Base-by-base conservation (phyloP, 2,329 filamentous ascomycete species). In the Celoporthe dispersa region DNA sequence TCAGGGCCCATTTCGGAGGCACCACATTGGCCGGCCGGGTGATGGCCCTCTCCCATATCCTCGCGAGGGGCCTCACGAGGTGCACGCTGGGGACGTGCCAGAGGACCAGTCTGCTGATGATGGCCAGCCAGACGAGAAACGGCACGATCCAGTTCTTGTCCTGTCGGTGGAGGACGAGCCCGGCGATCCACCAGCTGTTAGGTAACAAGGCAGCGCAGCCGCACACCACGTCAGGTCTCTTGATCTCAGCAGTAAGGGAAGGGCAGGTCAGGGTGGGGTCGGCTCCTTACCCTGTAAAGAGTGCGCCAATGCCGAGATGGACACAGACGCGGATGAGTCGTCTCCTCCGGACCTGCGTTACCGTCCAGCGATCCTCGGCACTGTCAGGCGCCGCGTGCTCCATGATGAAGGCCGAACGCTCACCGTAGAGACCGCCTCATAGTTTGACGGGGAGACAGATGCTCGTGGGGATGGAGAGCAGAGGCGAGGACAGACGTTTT, bases 141-240 rank as follows among this genome's bases (percentile, higher is more conserved):
- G 94, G 94, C 64, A 94, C 88, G 69, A 97, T 81, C 94, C 94
- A 97, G 76, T 93, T 93, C 75, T 84, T 85, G 76, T 94, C 89
- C 70, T 91, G 75, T 70, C 88, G 88, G 78, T 95, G 93, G 67
- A 93, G 83, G 70, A 94, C 84, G 63, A 95, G 82, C 68, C 90
- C 88, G 8, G 91, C 90, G 73, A 94, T 91, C 91, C 91, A 94
- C 92, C 92, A 94, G 76, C 83, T 84, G 44, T 31, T 7, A n/a
- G 14, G 12, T 25, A 51, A 2, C 11, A 12, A 31, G n/a, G 2
- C 25, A 61, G 22, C 44, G 7, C 11, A 48, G 44, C 44, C 44
- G 44, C 44, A 9, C n/a, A n/a, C n/a, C n/a, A n/a, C n/a, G n/a
- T n/a, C n/a, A n/a, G n/a, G n/a, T n/a, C n/a, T n/a, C n/a, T n/a